A percentile compares a stretch with the other conserved stretches of the same genome.
These are phyloP conservation scores for Austroboletus niveus DNA, from an alignment of 1,284 basidiomycete species.

Conservation along the genomic window DNA sequence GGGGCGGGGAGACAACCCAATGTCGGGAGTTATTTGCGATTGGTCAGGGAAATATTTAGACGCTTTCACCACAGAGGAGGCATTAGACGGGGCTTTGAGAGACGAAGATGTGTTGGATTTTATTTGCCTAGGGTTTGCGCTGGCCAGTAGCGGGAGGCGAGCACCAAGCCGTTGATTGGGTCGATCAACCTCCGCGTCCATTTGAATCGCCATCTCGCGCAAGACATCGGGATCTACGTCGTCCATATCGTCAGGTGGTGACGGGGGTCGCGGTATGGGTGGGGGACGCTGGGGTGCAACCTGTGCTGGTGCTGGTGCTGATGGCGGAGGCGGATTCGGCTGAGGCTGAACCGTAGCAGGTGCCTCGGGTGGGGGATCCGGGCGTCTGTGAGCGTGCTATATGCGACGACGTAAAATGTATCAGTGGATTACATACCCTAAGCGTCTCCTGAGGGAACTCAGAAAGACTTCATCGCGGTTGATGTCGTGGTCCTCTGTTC, in stretches of 20 bases:
- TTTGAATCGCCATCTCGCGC: slow-evolving; percentile 23
- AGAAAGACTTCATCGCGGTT: slow-evolving; percentile 54
- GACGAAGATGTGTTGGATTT: slow-evolving; percentile 14
- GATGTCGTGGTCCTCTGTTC: slow-evolving; percentile 56
- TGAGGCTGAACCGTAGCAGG: slow-evolving; percentile 5
- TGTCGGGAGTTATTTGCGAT: slow-evolving; percentile 19
- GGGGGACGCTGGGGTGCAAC: slow-evolving; percentile 7
- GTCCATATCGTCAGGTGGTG: slow-evolving; percentile 15
- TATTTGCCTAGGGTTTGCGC: not conserved
- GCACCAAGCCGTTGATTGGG: not conserved
- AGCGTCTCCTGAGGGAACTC: slow-evolving; percentile 50
- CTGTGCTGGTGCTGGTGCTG: slow-evolving; percentile 6
- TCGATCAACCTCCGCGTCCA: slow-evolving; percentile 14
- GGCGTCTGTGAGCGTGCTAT: slow-evolving; percentile 21
- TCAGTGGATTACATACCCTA: slow-evolving; percentile 47
- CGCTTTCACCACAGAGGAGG: slow-evolving; percentile 1
- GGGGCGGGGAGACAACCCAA: slow-evolving; percentile 28
- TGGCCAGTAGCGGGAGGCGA: not conserved
- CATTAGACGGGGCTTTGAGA: not conserved
- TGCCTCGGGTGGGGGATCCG: slow-evolving; percentile 23
- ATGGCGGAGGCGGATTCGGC: slow-evolving; percentile 7
- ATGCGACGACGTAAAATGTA: not conserved
- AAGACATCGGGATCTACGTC: slow-evolving; percentile 32
- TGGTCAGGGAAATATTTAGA: slow-evolving; percentile 25
- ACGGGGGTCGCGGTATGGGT: slow-evolving; percentile 3